Evolutionary conservation across 768 basidiomycete genomes (phyloP).

Genomic region (Amyloporia xantha): DNA sequence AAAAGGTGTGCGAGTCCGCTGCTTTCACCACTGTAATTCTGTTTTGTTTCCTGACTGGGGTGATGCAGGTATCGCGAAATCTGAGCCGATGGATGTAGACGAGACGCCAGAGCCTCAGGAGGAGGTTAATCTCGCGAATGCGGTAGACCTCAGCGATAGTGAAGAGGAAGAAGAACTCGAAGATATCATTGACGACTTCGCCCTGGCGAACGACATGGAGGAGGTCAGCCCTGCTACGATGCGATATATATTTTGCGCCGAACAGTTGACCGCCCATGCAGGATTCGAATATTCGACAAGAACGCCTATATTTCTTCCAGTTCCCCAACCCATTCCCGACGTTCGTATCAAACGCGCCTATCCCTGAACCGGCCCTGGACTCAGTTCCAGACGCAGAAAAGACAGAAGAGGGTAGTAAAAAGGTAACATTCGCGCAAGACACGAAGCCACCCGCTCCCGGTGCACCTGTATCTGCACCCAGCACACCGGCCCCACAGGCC

Average conservation of each 20-base stretch:
- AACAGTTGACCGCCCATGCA: constrained; percentile 18
- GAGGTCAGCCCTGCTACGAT: constrained; percentile 29
- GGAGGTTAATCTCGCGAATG: constrained; percentile 47
- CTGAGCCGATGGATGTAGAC: constrained; percentile 22
- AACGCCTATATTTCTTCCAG: constrained; percentile 82
- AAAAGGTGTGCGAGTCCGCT: constrained; percentile 32
- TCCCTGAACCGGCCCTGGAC: constrained; percentile 20
- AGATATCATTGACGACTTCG: constrained; percentile 68
- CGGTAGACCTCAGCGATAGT: constrained; percentile 64
- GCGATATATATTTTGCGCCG: not conserved
- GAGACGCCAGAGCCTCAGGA: constrained; percentile 10
- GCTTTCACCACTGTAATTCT: not conserved
- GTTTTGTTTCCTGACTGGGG: not conserved
- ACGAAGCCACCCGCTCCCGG: constrained; percentile 42
- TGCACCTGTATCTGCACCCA: constrained; percentile 15
- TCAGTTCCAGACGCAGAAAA: constrained; percentile 22
- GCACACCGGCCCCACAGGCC: constrained; percentile 6
- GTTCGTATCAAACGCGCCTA: constrained; percentile 40
- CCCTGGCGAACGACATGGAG: constrained; percentile 31
- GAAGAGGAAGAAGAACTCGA: constrained; percentile 79
- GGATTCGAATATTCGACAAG: constrained; percentile 48
- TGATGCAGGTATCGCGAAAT: constrained; percentile 9
- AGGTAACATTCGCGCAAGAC: constrained; percentile 60
- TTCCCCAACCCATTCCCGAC: constrained; percentile 82
- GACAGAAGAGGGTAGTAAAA: constrained; percentile 32